Base-by-base conservation (phyloP, 805 yeast species). In the Pichia californica region DNA sequence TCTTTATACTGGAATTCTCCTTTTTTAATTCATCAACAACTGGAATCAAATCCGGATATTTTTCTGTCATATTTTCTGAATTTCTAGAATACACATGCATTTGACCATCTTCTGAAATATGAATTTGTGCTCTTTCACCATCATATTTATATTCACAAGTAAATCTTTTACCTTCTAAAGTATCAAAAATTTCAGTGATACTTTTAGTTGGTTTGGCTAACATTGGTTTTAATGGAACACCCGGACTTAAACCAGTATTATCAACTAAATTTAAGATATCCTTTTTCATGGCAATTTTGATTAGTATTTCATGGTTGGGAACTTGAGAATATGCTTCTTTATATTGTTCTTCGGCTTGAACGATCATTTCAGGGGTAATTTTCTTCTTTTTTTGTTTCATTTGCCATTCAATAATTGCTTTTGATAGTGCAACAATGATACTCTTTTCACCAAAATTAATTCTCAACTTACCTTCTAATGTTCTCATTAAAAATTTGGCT, bases 71-170 rank as follows among this genome's bases (percentile, higher is more conserved):
- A 62, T 93, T 91, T 66, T 93, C 99, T 40, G 95, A 87, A 63
- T 91, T 93, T 63, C 99, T 76, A 3, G 97, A 89, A 62, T 87
- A 93, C 11, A 93, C 83, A 43, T 76, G 71, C 53, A 88, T 81
- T 10, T 72, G 63, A 2, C 93, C 91, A 53, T 74, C 74, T 0
- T 71, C 62, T 13, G 86, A 62, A 25, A 83, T 62, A 62, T 93
- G 99, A 10, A 93, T 82, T 61, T 93, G 99, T 0, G 98, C 98
- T 54, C 99, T 76, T 65, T 93, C 99, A 36, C 99, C 99, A 61
- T 93, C 99, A 57, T 93, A 93, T 58, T 93, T 93, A 66, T 89
- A 93, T 61, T 93, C 99, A 61, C 97, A 91, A 0, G 97, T 89
- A 58, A 93, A 93, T 45, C 77, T 77, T 52, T 81, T 83, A 36